These are phyloP conservation scores for Medicago lupulina DNA, from an alignment of 306 rosid species.

Conservation along the genomic window DNA sequence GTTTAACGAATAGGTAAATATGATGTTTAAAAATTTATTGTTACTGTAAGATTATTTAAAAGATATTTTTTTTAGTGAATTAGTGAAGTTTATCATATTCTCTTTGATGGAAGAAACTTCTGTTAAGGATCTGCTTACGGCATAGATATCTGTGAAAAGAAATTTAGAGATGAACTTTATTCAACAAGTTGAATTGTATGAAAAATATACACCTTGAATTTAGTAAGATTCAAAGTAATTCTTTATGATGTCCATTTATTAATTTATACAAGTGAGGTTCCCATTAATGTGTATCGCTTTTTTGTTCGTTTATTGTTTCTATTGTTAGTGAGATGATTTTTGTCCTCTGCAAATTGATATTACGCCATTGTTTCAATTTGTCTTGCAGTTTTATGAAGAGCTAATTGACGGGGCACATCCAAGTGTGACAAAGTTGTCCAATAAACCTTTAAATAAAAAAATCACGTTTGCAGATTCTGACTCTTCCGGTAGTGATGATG, in stretches of 20 bases:
- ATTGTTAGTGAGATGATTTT: not conserved
- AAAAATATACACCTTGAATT: not conserved
- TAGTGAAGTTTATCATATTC: too few species aligned
- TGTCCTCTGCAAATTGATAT: not conserved
- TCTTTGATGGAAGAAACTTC: too few species aligned
- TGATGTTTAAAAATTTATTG: too few species aligned
- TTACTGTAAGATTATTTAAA: too few species aligned
- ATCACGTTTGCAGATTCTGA: conserved; percentile 79
- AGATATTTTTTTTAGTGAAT: too few species aligned
- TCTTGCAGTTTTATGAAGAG: conserved; percentile 82
- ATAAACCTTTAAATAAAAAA: conserved; percentile 70
- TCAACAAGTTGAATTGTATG: not conserved
- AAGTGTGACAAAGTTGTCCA: conserved; percentile 45
- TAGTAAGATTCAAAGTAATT: not conserved
- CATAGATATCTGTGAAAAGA: not conserved
- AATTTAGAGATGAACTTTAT: not conserved
- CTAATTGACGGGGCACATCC: conserved; percentile 62
- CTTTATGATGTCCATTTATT: not conserved
- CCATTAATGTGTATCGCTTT: not conserved
- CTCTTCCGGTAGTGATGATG: conserved; percentile 56
- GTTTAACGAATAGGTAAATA: too few species aligned
- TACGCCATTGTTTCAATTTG: conserved; percentile 24
- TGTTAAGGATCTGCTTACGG: not conserved
- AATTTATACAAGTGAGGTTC: not conserved
- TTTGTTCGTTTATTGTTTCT: not conserved